Base-by-base conservation (phyloP, 129 eudicot genomes). In the Flaveria robusta region DNA sequence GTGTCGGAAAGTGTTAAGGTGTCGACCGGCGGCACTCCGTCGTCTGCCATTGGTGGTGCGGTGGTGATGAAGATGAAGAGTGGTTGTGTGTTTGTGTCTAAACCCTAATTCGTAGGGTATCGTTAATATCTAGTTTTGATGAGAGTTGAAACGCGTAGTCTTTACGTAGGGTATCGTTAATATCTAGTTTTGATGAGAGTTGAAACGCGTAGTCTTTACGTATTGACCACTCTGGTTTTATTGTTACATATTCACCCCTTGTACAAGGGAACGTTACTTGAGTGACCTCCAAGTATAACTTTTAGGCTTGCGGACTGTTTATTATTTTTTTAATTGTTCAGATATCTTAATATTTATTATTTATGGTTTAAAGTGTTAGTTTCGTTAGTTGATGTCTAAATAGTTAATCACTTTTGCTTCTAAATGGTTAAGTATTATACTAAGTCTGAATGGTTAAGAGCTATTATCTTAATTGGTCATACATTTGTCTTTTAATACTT, bases 1-100 rank as follows among this genome's bases (percentile, higher is more conserved):
- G 86, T 34, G 67, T 82, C 86, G 76, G 79, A 46, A 0, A 91
- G 66, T 14, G 82, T 66, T 43, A 91, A 63, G 14, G 71, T 66
- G 14, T 84, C 84, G 42, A 81, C 52, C 54, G 80, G 62, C 67
- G 71, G 85, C 31, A 72, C 7, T 13, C 82, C 52, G 16, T 58
- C 59, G 18, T 66, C 91, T 52, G 83, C 81, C 91, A 87, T 86
- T 67, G 68, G 71, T 31, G 52, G 46, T 19, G 66, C 29, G 77
- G 13, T 24, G 37, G 8, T 11, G 39, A 24, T 1, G 58, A 39
- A 9, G 11, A 22, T 9, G 81, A 66, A 46, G 46, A 65, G 26
- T 41, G 74, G 26, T 51, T 47, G 45, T 41, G 42, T 41, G 23
- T 65, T 1, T 4, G 5, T 0, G 9, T 63, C 1, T 71, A 72